Evolutionary conservation across 352 stramenopile genomes (phyloP).

Genomic region (Globisporangium mamillatum): DNA sequence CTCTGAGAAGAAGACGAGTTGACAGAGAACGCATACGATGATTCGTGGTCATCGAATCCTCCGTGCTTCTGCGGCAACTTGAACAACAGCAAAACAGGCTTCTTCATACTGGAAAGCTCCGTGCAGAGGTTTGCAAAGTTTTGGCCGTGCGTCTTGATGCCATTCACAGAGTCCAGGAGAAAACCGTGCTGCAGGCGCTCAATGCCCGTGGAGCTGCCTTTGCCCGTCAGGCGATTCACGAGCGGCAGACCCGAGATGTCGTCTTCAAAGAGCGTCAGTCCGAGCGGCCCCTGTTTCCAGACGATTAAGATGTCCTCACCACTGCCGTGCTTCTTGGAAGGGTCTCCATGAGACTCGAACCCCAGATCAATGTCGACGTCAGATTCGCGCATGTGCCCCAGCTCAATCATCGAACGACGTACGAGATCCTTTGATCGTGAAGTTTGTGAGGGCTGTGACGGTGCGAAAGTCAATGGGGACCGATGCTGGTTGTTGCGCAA

Average conservation of each 20-base stretch:
- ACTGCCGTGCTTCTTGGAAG: neutral
- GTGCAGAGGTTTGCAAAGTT: conserved; percentile 32
- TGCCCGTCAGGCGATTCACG: conserved; percentile 72
- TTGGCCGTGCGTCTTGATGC: conserved; percentile 22
- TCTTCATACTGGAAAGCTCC: conserved; percentile 33
- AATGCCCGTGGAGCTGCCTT: conserved; percentile 38
- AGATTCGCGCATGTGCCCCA: neutral
- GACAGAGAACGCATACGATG: conserved; percentile 13
- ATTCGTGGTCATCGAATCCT: conserved; percentile 18
- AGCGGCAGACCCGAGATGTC: conserved; percentile 41
- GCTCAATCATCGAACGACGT: conserved; percentile 8
- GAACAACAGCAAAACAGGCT: conserved; percentile 56
- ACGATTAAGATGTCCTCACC: conserved; percentile 38
- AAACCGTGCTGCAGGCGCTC: conserved; percentile 42
- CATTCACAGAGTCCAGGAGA: conserved; percentile 53
- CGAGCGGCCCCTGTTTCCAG: conserved; percentile 46
- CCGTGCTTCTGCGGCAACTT: conserved; percentile 20
- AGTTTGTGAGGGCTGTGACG: neutral
- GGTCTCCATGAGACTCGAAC: neutral
- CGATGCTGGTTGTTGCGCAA: neutral
- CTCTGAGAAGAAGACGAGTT: conserved; percentile 5
- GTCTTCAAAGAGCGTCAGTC: conserved; percentile 52
- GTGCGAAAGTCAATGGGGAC: neutral
- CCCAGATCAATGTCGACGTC: conserved; percentile 2
- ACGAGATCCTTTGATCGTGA: neutral